These are phyloP conservation scores for Zalerion maritima DNA, from an alignment of 495 filamentous ascomycete species.

Conservation along the genomic window DNA sequence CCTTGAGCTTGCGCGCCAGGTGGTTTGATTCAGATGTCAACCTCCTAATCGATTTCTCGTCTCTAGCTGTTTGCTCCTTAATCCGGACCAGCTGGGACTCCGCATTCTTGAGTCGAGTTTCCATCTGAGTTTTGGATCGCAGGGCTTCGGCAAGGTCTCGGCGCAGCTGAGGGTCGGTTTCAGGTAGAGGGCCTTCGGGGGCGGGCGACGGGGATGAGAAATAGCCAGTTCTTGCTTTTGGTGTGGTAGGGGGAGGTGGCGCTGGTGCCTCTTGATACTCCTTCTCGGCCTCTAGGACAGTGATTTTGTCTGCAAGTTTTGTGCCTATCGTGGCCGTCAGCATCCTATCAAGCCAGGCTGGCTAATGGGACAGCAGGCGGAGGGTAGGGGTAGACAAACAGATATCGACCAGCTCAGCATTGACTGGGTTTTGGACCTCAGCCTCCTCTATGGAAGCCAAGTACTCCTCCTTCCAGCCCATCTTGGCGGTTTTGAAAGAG, in stretches of 20 bases:
- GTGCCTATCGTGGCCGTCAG: conserved; percentile 38
- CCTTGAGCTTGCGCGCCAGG: conserved; percentile 49
- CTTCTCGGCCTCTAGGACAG: conserved; percentile 39
- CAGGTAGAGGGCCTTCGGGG: conserved; percentile 14
- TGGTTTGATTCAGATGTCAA: conserved; percentile 48
- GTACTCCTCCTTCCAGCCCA: conserved; percentile 35
- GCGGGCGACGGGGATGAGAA: conserved; percentile 10
- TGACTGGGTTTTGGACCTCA: conserved; percentile 27
- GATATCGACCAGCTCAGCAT: conserved; percentile 28
- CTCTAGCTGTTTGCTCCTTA: conserved; percentile 37
- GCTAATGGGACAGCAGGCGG: conserved; percentile 1
- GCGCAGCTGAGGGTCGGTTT: conserved; percentile 30
- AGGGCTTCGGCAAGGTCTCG: conserved; percentile 61
- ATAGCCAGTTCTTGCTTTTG: conserved; percentile 9
- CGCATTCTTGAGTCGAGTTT: conserved; percentile 41
- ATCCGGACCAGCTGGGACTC: conserved; percentile 47
- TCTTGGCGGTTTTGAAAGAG: conserved; percentile 12
- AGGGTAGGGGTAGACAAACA: conserved; percentile 18
- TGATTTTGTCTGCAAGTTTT: conserved; percentile 51
- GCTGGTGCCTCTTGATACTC: conserved; percentile 16
- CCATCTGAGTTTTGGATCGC: conserved; percentile 50
- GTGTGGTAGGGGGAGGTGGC: conserved; percentile 6
- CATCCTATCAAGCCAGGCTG: conserved; percentile 1
- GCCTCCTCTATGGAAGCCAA: conserved; percentile 25
- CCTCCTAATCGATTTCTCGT: conserved; percentile 41